Evolutionary conservation across 1,284 basidiomycete species (phyloP), one percentile per base, ranked within the genome.

Genomic region (Schizophyllum amplum): DNA sequence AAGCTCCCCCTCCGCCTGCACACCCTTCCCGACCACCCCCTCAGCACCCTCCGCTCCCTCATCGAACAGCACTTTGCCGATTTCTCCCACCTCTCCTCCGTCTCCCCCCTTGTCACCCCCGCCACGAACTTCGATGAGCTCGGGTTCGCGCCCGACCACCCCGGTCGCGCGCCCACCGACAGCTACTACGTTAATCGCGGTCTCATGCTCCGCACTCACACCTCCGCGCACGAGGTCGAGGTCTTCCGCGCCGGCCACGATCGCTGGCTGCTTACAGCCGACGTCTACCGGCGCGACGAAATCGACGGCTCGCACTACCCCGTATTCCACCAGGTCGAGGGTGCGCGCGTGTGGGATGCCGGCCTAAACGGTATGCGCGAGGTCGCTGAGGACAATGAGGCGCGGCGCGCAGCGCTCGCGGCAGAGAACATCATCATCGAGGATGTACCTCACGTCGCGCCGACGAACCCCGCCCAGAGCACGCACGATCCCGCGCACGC

Each of bases 241-340:
- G 86, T 88, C 5, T 99, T 98, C 71, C 73, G 80, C 48, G 73
- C 77, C 42, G 92, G 92, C 4, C 76, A 88, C 63, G 83, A 89
- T 42, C 79, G 80, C 55, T 99, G 95, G 92, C 77, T 99, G 27
- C 79, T 99, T 53, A 92, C 94, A 1, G 95, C 97, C n/a, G 97
- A 99, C 75, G 97, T 99, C 51, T 99, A 98, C 73, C 78, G 97
- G 49, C 84, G 97, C 62, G 97, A 99, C 81, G 97, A 99, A 73
- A 99, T 99, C 63, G 97, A 99, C 74, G 82, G 84, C 21, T 92
- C 89, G 9, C 97, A 99, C 71, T 98, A 98, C 71, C 97, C 97
- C 20, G 90, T 98, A 50, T 99, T 99, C 71, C 97, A 99, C 73
- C 97, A 99, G 73, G 94, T 98, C 76, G 97, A 99, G 71, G 97